Base-by-base conservation (phyloP, 345 rosid genomes). In the Aquilaria malaccensis region DNA sequence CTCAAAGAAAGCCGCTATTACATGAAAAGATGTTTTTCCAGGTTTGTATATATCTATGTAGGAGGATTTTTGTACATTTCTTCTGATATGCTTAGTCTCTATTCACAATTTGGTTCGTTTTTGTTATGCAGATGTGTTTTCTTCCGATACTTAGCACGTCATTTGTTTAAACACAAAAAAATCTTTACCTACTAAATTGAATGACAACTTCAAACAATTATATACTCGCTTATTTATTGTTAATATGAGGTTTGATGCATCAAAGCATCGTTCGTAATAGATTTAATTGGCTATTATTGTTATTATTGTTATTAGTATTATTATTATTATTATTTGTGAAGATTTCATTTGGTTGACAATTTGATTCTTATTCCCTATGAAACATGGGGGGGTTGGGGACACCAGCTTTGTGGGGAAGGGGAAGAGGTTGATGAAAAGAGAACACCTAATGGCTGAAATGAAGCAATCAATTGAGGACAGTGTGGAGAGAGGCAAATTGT, bases 1-100 rank as follows among this genome's bases (percentile, higher is more conserved):
- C 60, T 88, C 70, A 84, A 60, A 79, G 81, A 87, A 72, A 85
- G 95, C 71, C 79, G 82, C 45, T 86, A 79, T 69, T 80, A 88
- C 48, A 86, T 82, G 90, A 88, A 86, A 78, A 85, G 57, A 77
- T 90, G 96, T 70, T 85, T 94, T 58, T 68, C 90, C 58, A 84
- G 87, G 96, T 92, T 54, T 9, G 9, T 62, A 2, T 46, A 2
- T 9, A 22, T 50, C 55, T 64, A 43, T 43, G 15, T 10, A 52
- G 45, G 43, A 62, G 14, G 48, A 15, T 61, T 11, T 55, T 49
- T 30, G 9, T 31, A 32, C 30, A 37, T 22, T 56, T 48, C 13
- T 14, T n/a, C 2, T 51, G 22, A 22, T 22, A 22, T 49, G 15
- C 9, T 48, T 12, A 4, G 11, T 31, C 57, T 59, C 47, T 13